A percentile compares a stretch with the other conserved stretches of the same genome.
phyloP scores from a whole-genome alignment of 495 filamentous ascomycete species.

The Xylaria longipes region DNA sequence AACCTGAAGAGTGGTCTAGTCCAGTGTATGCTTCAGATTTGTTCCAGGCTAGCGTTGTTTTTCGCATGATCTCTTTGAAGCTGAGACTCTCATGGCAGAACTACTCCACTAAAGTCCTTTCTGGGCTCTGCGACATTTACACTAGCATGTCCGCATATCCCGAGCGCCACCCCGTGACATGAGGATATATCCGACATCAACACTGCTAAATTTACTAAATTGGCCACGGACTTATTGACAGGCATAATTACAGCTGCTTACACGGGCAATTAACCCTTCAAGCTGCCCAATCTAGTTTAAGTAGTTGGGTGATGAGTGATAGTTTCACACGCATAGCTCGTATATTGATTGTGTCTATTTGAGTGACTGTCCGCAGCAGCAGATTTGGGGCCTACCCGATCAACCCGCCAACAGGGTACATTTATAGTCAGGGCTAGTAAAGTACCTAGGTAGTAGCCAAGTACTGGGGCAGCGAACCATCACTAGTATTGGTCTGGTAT shows the following conservation, averaged over 20 bases:
- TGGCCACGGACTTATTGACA: not conserved
- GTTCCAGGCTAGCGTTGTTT: conserved; percentile 8
- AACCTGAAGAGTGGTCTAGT: not conserved
- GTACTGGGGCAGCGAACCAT: not conserved
- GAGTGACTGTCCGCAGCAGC: not conserved
- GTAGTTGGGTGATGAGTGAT: not conserved
- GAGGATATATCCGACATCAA: not conserved
- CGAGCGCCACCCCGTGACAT: not conserved
- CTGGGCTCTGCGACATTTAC: conserved; percentile 22
- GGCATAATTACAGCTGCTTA: conserved; percentile 17
- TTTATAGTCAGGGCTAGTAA: not conserved
- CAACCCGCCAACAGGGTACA: conserved; percentile 13
- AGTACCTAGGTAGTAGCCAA: conserved; percentile 8
- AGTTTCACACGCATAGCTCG: conserved; percentile 21
- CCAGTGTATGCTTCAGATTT: conserved; percentile 13
- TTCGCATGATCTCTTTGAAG: not conserved
- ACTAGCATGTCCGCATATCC: conserved; percentile 9
- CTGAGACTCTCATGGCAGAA: conserved; percentile 10
- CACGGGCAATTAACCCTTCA: not conserved
- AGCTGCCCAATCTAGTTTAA: conserved; percentile 18
- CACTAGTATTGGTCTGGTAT: too few species aligned
- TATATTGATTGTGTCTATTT: conserved; percentile 6
- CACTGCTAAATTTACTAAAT: not conserved
- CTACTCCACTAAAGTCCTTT: conserved; percentile 1
- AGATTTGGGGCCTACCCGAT: not conserved